These are phyloP conservation scores for Pseudopyricularia cyperi DNA, from an alignment of 2,329 filamentous ascomycete genomes.

Conservation along the genomic window DNA sequence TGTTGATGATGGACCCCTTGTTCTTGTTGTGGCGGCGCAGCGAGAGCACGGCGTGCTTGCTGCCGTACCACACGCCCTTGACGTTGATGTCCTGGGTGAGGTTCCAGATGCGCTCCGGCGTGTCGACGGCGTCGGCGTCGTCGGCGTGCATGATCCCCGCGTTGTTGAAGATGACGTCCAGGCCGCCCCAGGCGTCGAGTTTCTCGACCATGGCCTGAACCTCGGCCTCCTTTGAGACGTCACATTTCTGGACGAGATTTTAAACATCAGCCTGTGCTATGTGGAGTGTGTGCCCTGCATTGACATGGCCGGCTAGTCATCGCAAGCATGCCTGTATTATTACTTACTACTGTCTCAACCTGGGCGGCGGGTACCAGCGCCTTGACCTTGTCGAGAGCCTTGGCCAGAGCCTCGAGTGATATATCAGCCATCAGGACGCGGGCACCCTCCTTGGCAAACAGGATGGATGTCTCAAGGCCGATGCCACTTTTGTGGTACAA, in stretches of 20 bases:
- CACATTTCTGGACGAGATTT: constrained; percentile 31
- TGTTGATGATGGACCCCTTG: constrained; percentile 79
- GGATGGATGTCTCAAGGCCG: constrained; percentile 80
- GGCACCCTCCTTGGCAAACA: constrained; percentile 82
- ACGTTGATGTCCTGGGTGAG: constrained; percentile 90
- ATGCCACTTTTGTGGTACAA: constrained; percentile 52
- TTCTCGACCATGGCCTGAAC: constrained; percentile 62
- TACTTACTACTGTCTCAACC: constrained; percentile 44
- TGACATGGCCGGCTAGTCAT: neutral
- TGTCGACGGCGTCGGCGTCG: constrained; percentile 69
- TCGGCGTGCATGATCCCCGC: constrained; percentile 90
- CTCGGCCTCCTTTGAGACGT: constrained; percentile 76
- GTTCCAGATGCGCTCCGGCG: constrained; percentile 86
- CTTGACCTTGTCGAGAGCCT: constrained; percentile 61
- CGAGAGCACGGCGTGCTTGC: constrained; percentile 78
- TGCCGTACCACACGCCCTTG: constrained; percentile 95
- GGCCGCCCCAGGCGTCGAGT: constrained; percentile 72
- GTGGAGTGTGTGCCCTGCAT: neutral
- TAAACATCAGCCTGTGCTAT: neutral
- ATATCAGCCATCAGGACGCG: constrained; percentile 78
- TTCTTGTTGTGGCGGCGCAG: constrained; percentile 71
- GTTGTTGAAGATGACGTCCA: constrained; percentile 95
- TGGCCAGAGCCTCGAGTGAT: constrained; percentile 63
- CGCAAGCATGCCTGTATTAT: neutral
- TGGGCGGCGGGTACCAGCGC: constrained; percentile 53